Conservation (phyloP, 768 basidiomycete species). For the Boletus sensibilis region DNA sequence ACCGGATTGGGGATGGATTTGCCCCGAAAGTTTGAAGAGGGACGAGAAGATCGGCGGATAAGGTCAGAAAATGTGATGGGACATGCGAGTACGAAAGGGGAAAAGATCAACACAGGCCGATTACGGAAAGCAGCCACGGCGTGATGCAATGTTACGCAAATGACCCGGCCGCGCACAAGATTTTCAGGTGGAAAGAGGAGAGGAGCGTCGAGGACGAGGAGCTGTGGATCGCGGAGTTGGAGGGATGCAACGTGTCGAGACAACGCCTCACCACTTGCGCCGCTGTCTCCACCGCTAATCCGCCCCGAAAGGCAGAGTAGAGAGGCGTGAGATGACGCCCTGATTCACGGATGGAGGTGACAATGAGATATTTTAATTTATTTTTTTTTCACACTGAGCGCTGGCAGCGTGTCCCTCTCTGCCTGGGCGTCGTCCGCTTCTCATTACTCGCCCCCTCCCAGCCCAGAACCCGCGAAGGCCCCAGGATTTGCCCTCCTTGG, state of each 20-base stretch:
- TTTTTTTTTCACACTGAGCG: too few species aligned
- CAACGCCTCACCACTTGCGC: neutral
- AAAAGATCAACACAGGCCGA: conserved; percentile 33
- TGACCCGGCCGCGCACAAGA: neutral
- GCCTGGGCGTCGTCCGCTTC: too few species aligned
- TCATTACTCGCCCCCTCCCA: too few species aligned
- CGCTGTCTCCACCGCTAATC: neutral
- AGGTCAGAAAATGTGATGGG: conserved; percentile 25
- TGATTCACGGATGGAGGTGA: too few species aligned
- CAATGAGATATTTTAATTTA: too few species aligned
- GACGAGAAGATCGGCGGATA: conserved; percentile 40
- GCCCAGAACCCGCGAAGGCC: conserved; percentile 18
- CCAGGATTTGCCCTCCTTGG: conserved; percentile 22
- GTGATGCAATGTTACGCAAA: neutral
- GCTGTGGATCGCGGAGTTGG: too few species aligned
- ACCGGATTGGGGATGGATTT: conserved; percentile 25
- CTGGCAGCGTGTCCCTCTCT: too few species aligned
- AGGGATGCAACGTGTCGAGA: too few species aligned
- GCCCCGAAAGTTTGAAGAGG: conserved; percentile 17
- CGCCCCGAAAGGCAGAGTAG: too few species aligned
- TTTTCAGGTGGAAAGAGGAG: neutral
- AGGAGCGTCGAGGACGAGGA: too few species aligned
- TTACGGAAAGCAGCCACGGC: conserved; percentile 16
- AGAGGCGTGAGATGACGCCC: too few species aligned
- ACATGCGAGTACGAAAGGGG: conserved; percentile 13